Percentiles rank a stretch among this genome's conserved stretches.
Conservation (phyloP, 441 rosid genomes). For the Gossypium gossypioides region DNA sequence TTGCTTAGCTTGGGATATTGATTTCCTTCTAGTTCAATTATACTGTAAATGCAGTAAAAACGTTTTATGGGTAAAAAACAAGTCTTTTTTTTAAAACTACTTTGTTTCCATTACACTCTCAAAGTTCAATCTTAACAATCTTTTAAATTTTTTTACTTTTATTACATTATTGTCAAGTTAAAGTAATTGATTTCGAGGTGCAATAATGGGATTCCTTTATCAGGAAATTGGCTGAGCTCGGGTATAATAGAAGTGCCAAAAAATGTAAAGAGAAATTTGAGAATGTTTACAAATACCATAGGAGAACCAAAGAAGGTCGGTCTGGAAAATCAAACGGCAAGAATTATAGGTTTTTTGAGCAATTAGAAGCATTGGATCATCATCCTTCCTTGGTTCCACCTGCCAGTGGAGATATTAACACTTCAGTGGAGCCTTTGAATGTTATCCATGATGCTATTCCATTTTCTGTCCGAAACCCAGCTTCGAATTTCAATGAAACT, state of each 20-base stretch:
- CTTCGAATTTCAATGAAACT: constrained; percentile 19
- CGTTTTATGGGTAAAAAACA: not conserved
- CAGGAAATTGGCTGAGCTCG: constrained; percentile 49
- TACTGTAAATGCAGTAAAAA: not conserved
- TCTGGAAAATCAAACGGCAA: constrained; percentile 28
- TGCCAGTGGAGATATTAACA: constrained; percentile 14
- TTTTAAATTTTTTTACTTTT: constrained; percentile 1
- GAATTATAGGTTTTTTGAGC: constrained; percentile 49
- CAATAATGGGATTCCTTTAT: not conserved
- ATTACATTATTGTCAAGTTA: constrained; percentile 9
- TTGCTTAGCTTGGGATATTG: not conserved
- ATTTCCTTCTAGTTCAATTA: not conserved
- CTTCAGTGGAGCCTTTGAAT: constrained; percentile 19
- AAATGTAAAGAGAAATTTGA: constrained; percentile 72
- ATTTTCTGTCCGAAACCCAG: constrained; percentile 22
- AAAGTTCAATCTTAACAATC: not conserved
- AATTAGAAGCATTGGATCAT: constrained; percentile 42
- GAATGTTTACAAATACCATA: constrained; percentile 52
- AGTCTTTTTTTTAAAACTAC: not conserved
- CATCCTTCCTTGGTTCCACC: constrained; percentile 18
- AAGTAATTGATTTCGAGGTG: constrained; percentile 13
- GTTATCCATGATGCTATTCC: constrained; percentile 19
- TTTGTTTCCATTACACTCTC: not conserved
- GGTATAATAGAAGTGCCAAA: constrained; percentile 47
- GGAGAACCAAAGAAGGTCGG: constrained; percentile 50